These are phyloP conservation scores for Acephala macrosclerotiorum DNA, from an alignment of 2,329 filamentous ascomycete genomes.

Conservation along the genomic window DNA sequence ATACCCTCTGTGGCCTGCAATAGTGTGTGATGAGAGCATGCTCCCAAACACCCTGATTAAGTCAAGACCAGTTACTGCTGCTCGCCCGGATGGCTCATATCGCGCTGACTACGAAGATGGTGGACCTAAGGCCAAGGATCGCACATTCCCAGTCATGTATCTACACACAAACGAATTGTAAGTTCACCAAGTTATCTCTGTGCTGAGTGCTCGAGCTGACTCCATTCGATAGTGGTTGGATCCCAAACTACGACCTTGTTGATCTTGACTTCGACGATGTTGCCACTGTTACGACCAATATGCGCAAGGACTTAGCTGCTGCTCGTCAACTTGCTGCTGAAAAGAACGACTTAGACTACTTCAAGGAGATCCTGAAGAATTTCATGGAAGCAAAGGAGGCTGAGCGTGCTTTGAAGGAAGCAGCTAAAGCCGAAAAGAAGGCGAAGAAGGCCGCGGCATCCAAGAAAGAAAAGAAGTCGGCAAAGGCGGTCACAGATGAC, in stretches of 20 bases:
- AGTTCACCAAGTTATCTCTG: constrained; percentile 51
- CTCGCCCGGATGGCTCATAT: constrained; percentile 83
- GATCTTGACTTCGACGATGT: constrained; percentile 79
- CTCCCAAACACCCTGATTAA: constrained; percentile 80
- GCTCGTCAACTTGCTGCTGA: constrained; percentile 85
- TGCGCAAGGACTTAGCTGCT: constrained; percentile 78
- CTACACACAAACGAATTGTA: constrained; percentile 96
- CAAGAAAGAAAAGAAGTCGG: constrained; percentile 55
- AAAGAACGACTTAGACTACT: constrained; percentile 78
- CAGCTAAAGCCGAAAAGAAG: constrained; percentile 55
- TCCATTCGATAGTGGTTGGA: constrained; percentile 76
- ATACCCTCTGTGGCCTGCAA: constrained; percentile 91
- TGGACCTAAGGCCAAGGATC: constrained; percentile 83
- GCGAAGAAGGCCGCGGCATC: constrained; percentile 52
- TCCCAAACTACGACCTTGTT: constrained; percentile 81
- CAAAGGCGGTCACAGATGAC: constrained; percentile 54
- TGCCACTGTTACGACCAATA: constrained; percentile 73
- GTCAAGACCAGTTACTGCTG: constrained; percentile 83
- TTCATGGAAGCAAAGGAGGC: constrained; percentile 71
- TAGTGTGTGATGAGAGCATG: constrained; percentile 95
- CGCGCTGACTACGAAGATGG: constrained; percentile 87
- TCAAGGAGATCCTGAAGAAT: constrained; percentile 80
- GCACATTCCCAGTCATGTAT: constrained; percentile 96
- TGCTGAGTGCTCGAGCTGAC: constrained; percentile 21
- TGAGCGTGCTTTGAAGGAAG: constrained; percentile 55